These are phyloP conservation scores for Pseudocercospora vitis DNA, from an alignment of 2,329 filamentous ascomycete species.

Conservation along the genomic window DNA sequence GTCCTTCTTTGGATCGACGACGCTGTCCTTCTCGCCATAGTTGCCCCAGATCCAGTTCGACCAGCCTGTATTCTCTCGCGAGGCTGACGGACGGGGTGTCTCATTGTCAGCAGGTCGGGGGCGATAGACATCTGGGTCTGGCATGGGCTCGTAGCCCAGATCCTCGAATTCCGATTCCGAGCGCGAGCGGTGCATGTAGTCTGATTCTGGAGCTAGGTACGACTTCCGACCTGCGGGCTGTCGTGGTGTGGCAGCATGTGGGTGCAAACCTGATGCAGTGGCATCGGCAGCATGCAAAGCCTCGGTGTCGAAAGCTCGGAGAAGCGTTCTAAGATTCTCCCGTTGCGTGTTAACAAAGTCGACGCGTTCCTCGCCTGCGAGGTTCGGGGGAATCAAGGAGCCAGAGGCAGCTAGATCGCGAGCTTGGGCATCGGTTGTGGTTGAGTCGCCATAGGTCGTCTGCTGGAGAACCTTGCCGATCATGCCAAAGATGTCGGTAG, in stretches of 20 bases:
- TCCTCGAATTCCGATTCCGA: slow-evolving; percentile 84
- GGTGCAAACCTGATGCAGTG: slow-evolving; percentile 24
- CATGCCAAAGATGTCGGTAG: slow-evolving; percentile 72
- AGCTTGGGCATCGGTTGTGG: slow-evolving; percentile 43
- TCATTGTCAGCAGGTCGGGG: slow-evolving; percentile 22
- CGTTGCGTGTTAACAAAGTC: slow-evolving; percentile 76
- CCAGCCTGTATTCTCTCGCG: slow-evolving; percentile 31
- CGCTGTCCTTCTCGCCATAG: slow-evolving; percentile 41
- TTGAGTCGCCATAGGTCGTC: slow-evolving; percentile 39
- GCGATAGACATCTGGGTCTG: slow-evolving; percentile 36
- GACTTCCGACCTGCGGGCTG: slow-evolving; percentile 33
- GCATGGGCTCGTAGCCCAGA: slow-evolving; percentile 40
- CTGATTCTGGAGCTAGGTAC: slow-evolving; percentile 28
- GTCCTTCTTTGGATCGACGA: slow-evolving; percentile 36
- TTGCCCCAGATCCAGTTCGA: slow-evolving; percentile 41
- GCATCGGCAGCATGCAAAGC: slow-evolving; percentile 53
- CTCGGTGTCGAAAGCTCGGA: slow-evolving; percentile 78
- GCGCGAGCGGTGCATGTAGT: slow-evolving; percentile 69
- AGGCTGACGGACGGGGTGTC: slow-evolving; percentile 16
- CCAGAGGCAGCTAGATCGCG: slow-evolving; percentile 58
- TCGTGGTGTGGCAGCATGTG: slow-evolving; percentile 27
- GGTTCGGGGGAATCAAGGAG: slow-evolving; percentile 68
- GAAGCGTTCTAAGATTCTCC: slow-evolving; percentile 70
- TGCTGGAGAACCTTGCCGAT: slow-evolving; percentile 71
- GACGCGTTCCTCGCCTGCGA: slow-evolving; percentile 68